These are phyloP conservation scores for Boletus pseudo-olivaceus DNA, from an alignment of 768 basidiomycete species.

Conservation along the genomic window DNA sequence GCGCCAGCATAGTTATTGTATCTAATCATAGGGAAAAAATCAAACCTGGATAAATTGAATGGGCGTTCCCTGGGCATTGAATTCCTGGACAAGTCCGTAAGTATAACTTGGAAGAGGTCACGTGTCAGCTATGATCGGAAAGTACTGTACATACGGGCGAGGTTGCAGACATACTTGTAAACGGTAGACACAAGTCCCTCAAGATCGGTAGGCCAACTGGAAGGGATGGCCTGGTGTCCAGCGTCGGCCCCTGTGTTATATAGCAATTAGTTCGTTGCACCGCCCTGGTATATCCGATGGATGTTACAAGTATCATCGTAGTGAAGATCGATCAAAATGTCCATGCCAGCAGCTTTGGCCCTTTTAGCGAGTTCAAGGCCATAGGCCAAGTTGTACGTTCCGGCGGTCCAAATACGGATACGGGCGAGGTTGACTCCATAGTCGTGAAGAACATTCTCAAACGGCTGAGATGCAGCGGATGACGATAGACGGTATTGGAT, in stretches of 20 bases:
- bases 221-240: constrained; percentile 8
- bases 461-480: neutral
- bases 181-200: constrained; percentile 4
- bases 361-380: constrained; percentile 10
- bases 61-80: constrained; percentile 7
- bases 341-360: constrained; percentile 11
- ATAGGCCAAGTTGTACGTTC: constrained; percentile 10
- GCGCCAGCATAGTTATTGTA: neutral
- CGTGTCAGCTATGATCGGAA: neutral
- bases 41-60: constrained; percentile 11
- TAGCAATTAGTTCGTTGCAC: neutral
- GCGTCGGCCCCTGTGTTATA: constrained; percentile 6
- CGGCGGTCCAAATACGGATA: constrained; percentile 11
- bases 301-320: constrained; percentile 12
- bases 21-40: neutral
- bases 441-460: constrained; percentile 7
- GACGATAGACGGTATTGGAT: neutral
- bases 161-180: constrained; percentile 11
- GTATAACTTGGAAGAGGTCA: constrained; percentile 3
- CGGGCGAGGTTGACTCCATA: constrained; percentile 14
- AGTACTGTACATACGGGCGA: no score
- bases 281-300: neutral
- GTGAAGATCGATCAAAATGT: constrained; percentile 8
- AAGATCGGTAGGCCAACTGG: constrained; percentile 12
- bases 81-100: constrained; percentile 1